A percentile compares a stretch with the other conserved stretches of the same genome.
Evolutionary conservation across 306 rosid genomes (phyloP).

Genomic region (Astragalus membranaceus): DNA sequence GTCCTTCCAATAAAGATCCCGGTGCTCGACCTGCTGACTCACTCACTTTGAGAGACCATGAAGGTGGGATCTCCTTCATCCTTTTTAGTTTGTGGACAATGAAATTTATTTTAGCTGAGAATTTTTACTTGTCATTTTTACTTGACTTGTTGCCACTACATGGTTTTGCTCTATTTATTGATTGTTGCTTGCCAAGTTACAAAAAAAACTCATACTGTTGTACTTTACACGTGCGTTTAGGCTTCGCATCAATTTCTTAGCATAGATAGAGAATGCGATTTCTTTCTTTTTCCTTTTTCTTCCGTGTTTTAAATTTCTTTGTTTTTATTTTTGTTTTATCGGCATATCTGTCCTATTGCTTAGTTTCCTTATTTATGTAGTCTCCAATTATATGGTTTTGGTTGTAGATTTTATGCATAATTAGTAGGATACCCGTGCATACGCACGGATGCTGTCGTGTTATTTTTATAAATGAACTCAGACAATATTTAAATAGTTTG

Average conservation of each 20-base stretch:
- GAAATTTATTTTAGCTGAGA: background rate
- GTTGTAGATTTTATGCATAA: background rate
- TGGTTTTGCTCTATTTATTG: background rate
- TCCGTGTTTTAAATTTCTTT: background rate
- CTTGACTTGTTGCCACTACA: background rate
- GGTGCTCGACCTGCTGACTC: constrained; percentile 66
- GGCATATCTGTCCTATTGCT: background rate
- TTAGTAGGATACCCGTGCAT: too few species aligned
- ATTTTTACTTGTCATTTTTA: background rate
- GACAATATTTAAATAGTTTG: too few species aligned
- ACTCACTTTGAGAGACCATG: constrained; percentile 74
- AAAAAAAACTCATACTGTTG: background rate
- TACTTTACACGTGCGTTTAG: background rate
- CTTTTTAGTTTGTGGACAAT: constrained; percentile 10
- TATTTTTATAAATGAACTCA: too few species aligned
- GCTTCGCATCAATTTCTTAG: background rate
- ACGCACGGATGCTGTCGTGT: too few species aligned
- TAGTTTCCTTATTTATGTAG: background rate
- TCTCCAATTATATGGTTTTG: background rate
- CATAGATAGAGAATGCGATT: background rate
- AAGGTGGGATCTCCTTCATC: constrained; percentile 48
- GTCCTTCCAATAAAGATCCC: constrained; percentile 90
- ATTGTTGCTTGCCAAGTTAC: background rate
- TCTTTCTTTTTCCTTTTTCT: background rate
- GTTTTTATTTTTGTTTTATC: background rate